A percentile compares a stretch with the other conserved stretches of the same genome.
Conservation (phyloP, 768 basidiomycete genomes). For the Mycena belliarum region DNA sequence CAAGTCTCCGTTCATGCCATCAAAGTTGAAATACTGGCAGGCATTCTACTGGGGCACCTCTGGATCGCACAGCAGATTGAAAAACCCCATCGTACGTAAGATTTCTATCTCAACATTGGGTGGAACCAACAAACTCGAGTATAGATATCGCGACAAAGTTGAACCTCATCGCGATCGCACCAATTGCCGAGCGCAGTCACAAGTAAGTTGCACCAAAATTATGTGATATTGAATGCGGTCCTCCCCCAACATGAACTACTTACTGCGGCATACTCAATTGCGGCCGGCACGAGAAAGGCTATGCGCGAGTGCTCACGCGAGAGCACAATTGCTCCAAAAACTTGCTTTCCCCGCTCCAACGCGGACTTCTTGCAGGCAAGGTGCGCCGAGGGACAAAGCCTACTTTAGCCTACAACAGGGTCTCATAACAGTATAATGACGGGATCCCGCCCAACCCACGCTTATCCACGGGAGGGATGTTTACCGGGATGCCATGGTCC, state of each 20-base stretch:
- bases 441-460: slow-evolving; percentile 58
- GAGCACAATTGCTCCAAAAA: too few relatives aligned
- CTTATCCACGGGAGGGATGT: slow-evolving; percentile 56
- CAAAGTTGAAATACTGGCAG: too few relatives aligned
- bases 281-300: slow-evolving; percentile 82
- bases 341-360: slow-evolving; percentile 74
- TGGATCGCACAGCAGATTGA: slow-evolving; percentile 74
- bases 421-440: neutral
- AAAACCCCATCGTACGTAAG: slow-evolving; percentile 58
- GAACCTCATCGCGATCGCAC: slow-evolving; percentile 62
- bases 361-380: slow-evolving; percentile 79
- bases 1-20: too few relatives aligned
- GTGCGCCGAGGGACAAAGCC: slow-evolving; percentile 28
- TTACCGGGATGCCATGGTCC: slow-evolving; percentile 40
- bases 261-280: slow-evolving; percentile 68
- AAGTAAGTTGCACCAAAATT: slow-evolving; percentile 40
- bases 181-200: slow-evolving; percentile 75
- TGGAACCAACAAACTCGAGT: slow-evolving; percentile 24
- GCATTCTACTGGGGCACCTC: slow-evolving; percentile 76
- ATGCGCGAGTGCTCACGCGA: slow-evolving; percentile 72
- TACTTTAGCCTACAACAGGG: too few relatives aligned
- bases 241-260: too few relatives aligned
- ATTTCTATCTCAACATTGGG: too few relatives aligned
- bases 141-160: slow-evolving; percentile 70
- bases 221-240: neutral